Evolutionary conservation across 805 yeast species (phyloP).

Genomic region (Kuraishia capsulata): DNA sequence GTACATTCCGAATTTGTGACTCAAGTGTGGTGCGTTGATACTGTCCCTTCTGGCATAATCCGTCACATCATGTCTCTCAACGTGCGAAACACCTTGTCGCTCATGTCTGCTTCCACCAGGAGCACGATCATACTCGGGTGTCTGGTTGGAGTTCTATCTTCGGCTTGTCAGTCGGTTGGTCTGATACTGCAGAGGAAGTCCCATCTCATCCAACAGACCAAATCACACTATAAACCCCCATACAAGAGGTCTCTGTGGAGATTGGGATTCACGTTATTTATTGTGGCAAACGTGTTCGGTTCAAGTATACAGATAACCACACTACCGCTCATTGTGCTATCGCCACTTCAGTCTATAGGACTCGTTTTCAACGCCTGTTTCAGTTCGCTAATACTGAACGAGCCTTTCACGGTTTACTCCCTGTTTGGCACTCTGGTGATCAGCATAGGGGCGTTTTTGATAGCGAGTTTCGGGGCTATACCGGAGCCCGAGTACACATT

Average conservation of each 20-base stretch:
- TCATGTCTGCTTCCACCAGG: background rate
- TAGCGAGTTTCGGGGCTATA: conserved; percentile 64
- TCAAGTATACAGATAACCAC: conserved; percentile 79
- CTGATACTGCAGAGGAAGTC: conserved; percentile 76
- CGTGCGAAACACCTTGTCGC: background rate
- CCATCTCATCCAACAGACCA: conserved; percentile 38
- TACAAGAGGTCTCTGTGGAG: conserved; percentile 61
- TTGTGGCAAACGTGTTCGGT: conserved; percentile 69
- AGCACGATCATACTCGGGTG: conserved; percentile 45
- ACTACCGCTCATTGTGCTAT: conserved; percentile 67
- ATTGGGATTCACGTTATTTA: conserved; percentile 60
- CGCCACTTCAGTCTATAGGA: conserved; percentile 82
- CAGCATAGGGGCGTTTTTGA: conserved; percentile 64
- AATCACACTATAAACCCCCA: conserved; percentile 19
- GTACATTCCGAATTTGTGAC: no score
- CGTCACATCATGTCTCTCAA: no score
- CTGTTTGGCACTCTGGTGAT: conserved; percentile 60
- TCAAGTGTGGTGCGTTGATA: no score
- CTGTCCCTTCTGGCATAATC: no score
- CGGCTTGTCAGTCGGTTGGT: conserved; percentile 76
- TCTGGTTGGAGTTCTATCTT: conserved; percentile 60
- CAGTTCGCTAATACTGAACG: conserved; percentile 59
- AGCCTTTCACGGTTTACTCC: conserved; percentile 50
- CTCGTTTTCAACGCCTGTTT: conserved; percentile 78
- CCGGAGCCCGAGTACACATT: conserved; percentile 44